Evolutionary conservation across 2,329 filamentous ascomycete genomes (phyloP), one percentile per base, ranked within the genome.

Genomic region (Epichloe elymi): DNA sequence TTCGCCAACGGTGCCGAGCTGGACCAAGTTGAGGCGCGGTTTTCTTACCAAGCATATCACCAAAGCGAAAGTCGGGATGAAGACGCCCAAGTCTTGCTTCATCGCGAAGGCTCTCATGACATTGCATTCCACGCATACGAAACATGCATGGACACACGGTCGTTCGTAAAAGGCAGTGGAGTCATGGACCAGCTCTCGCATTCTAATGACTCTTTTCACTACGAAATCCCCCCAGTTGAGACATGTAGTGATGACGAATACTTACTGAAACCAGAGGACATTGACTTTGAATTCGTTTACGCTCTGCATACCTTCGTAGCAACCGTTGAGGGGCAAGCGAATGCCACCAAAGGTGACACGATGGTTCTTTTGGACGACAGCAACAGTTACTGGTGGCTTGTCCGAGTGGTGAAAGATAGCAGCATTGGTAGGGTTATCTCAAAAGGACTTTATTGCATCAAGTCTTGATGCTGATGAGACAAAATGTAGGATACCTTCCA

Each of bases 331-430:
- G 93, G 93, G 30, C 93, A 98, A 69, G 93, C 93, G 55, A 98
- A 97, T 73, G 93, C 93, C 53, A 94, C 88, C 36, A 98, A 98
- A 70, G 93, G 93, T 48, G 93, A 98, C 64, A 97, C 91, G 14
- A 98, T 98, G 93, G 91, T 97, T 50, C 75, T 98, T 56, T 79
- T 98, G 20, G 93, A 98, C 63, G 93, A 98, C 62, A 97, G 89
- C 71, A 98, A 98, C 71, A 97, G 90, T 70, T 98, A 98, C 68
- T 98, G 93, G 93, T 98, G 93, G 93, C 79, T 98, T 54, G 93
- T 98, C 14, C 80, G 91, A 57, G 87, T 98, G 44, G 90, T 97
- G 49, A 97, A 97, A 68, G 93, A 98, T 69, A 94, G 87, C 66
- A 97, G 89, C 65, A 98, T 98, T 67, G 80, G 78, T 82, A 66